Conservation (phyloP, 768 basidiomycete genomes). For the Punctularia strigosozonata region DNA sequence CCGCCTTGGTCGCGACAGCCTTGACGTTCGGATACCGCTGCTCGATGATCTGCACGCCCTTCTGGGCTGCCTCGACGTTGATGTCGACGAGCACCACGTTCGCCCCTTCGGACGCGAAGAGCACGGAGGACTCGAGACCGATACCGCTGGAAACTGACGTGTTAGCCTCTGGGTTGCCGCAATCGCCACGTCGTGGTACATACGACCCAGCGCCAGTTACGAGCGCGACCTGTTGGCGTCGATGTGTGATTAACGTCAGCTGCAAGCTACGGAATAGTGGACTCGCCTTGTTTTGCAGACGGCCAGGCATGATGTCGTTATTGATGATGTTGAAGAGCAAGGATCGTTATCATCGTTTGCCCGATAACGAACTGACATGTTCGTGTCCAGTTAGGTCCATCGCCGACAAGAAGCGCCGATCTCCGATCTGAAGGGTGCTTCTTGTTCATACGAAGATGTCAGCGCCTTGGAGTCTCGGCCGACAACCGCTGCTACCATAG, state of each 20-base stretch:
- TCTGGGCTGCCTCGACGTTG: slow-evolving; percentile 64
- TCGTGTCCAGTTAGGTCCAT: too few relatives aligned
- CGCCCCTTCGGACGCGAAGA: slow-evolving; percentile 95
- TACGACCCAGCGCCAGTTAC: slow-evolving; percentile 87
- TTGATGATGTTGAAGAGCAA: neutral
- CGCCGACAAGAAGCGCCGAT: too few relatives aligned
- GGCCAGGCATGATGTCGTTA: slow-evolving; percentile 39
- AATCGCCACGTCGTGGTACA: slow-evolving; percentile 18
- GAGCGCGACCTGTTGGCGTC: slow-evolving; percentile 46
- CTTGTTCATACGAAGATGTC: too few relatives aligned
- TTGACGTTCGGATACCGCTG: slow-evolving; percentile 59
- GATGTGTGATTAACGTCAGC: slow-evolving; percentile 1
- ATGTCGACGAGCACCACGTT: slow-evolving; percentile 83
- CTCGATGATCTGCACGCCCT: slow-evolving; percentile 48
- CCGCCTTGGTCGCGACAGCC: slow-evolving; percentile 60
- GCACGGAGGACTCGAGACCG: slow-evolving; percentile 88
- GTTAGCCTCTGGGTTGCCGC: neutral
- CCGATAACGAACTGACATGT: too few relatives aligned
- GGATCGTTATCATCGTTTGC: neutral
- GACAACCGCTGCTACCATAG: too few relatives aligned
- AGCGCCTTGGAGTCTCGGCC: too few relatives aligned
- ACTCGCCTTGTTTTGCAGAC: slow-evolving; percentile 54
- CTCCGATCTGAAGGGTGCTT: too few relatives aligned
- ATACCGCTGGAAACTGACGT: slow-evolving; percentile 59
- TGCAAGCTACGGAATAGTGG: slow-evolving; percentile 1